These are phyloP conservation scores for Achlya hypogyna DNA, from an alignment of 352 stramenopile genomes.

Conservation along the genomic window DNA sequence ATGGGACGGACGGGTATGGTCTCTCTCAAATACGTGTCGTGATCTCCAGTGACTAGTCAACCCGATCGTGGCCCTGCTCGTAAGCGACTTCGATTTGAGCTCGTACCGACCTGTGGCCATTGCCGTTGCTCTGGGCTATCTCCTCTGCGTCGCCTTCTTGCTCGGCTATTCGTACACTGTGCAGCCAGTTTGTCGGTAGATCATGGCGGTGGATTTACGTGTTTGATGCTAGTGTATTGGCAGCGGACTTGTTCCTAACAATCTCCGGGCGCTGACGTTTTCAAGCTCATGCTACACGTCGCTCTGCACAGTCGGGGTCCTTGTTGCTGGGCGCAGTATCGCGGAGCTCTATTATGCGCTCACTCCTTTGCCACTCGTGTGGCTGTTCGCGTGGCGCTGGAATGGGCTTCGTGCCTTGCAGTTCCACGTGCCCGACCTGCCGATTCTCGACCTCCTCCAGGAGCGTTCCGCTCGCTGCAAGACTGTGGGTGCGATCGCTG, in stretches of 20 bases:
- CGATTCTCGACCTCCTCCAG: slow-evolving; percentile 5
- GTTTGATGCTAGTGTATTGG: slow-evolving; percentile 17
- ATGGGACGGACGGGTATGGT: slow-evolving; percentile 10
- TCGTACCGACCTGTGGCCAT: background rate
- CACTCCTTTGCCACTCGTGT: slow-evolving; percentile 3
- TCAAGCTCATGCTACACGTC: slow-evolving; percentile 18
- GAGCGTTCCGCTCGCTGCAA: background rate
- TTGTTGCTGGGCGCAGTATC: background rate
- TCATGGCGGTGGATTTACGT: too few relatives aligned
- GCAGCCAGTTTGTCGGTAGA: too few relatives aligned
- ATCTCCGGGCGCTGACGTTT: slow-evolving; percentile 17
- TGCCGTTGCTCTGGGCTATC: background rate
- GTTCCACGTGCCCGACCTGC: slow-evolving; percentile 14
- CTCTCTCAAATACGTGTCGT: background rate
- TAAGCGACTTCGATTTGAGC: background rate
- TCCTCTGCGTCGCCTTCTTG: slow-evolving; percentile 5
- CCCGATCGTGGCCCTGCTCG: slow-evolving; percentile 13
- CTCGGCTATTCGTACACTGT: slow-evolving; percentile 12
- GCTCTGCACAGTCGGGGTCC: background rate
- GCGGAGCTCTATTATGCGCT: slow-evolving; percentile 6
- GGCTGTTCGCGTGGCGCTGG: background rate
- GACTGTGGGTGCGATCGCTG: slow-evolving; percentile 1
- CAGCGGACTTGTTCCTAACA: slow-evolving; percentile 17
- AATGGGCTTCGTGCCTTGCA: slow-evolving; percentile 5
- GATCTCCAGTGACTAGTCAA: background rate